A percentile compares a stretch with the other conserved stretches of the same genome.
These are phyloP conservation scores for Saposhnikovia divaricata DNA, from an alignment of 129 eudicot genomes.

Conservation along the genomic window DNA sequence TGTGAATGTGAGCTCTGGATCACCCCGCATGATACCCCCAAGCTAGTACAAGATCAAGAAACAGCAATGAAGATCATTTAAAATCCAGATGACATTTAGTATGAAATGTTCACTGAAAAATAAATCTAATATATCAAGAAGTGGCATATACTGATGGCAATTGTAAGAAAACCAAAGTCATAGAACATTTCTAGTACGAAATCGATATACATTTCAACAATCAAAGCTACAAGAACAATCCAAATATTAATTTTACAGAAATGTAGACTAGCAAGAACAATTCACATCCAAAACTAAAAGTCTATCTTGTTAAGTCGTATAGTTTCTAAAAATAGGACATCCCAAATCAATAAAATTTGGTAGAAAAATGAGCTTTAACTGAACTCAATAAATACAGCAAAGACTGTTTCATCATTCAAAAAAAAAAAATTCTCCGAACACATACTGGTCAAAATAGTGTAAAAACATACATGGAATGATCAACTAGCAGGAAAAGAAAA, in stretches of 20 bases:
- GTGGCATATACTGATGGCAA: neutral
- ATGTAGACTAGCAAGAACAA: neutral
- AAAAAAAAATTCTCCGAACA: neutral
- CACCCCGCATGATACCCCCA: slow-evolving; percentile 59
- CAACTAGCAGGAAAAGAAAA: no score
- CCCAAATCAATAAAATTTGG: neutral
- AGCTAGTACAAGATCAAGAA: slow-evolving; percentile 24
- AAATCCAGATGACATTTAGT: neutral
- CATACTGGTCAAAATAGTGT: neutral
- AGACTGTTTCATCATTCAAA: neutral
- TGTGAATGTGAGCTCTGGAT: slow-evolving; percentile 49
- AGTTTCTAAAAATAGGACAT: neutral
- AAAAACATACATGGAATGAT: neutral
- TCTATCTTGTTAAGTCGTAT: neutral
- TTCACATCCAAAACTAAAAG: neutral
- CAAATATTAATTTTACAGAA: neutral
- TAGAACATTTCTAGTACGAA: neutral
- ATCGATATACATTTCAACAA: neutral
- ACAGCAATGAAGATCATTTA: neutral
- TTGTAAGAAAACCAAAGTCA: neutral
- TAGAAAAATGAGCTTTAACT: neutral
- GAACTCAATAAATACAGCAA: no score
- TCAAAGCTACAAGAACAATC: neutral
- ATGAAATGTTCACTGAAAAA: neutral
- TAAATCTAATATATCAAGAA: no score